Base-by-base conservation (phyloP, 495 filamentous ascomycete genomes). In the Penicillium taxi region DNA sequence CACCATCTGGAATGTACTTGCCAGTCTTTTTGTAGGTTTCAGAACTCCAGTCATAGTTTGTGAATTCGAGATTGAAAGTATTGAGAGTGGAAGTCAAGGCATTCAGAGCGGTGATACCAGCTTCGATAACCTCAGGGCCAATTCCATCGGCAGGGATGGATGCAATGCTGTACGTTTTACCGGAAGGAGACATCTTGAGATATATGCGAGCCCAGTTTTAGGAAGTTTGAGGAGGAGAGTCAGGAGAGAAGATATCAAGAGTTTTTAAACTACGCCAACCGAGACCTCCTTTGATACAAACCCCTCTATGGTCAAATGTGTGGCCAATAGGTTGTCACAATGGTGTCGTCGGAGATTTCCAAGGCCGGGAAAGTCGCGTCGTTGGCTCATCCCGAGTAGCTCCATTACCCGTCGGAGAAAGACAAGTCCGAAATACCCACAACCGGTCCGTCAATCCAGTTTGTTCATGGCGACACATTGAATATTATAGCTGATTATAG, bases 131-230 rank as follows among this genome's bases (percentile, higher is more conserved):
- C 43, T 75, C 72, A n/a, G 63, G 61, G 2, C 72, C 70, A 39
- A 75, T 75, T 18, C 72, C 72, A 55, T 75, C 72, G 6, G 59
- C 72, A 6, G 72, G 72, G 24, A 75, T 74, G 2, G 62, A 56
- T 4, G 69, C 70, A 27, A 75, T 72, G 24, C 48, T 58, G 49
- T 73, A 73, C 9, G 49, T 55, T 35, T 58, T 56, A 13, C 37
- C 19, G 39, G 43, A 41, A 9, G 37, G 27, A 19, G 52, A 55
- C 48, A 47, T 52, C n/a, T 12, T 35, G 31, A 23, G 7, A 14
- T 17, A 31, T 31, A 9, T 31, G 26, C 6, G 22, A 6, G 22
- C 22, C 22, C 11, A n/a, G n/a, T n/a, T n/a, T n/a, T n/a, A n/a
- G n/a, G n/a, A n/a, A n/a, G n/a, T n/a, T n/a, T n/a, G n/a, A n/a